These are phyloP conservation scores for Saccharomycopsis fodiens DNA, from an alignment of 805 yeast species.

Conservation along the genomic window DNA sequence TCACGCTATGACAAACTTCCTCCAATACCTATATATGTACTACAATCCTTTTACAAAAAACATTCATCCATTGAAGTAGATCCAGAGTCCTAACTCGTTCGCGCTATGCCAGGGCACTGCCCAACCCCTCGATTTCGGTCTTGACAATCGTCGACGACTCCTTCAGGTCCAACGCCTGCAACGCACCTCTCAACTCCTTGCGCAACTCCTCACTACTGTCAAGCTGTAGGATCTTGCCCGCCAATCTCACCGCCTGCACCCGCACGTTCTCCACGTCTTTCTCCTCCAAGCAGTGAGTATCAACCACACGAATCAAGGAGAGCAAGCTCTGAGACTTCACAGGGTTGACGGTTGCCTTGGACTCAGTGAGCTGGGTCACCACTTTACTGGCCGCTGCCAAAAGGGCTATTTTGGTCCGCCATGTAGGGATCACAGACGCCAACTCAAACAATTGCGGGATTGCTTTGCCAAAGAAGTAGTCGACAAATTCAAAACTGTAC, in stretches of 20 bases:
- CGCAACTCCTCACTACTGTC: slow-evolving; percentile 23
- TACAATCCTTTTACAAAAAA: too few species aligned
- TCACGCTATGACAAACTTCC: too few species aligned
- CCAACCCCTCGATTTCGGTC: slow-evolving; percentile 27
- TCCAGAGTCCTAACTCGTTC: too few species aligned
- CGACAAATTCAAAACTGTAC: slow-evolving; percentile 21
- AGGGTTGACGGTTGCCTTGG: not conserved
- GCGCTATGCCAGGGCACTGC: not conserved
- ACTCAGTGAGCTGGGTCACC: slow-evolving; percentile 17
- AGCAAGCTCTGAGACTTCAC: not conserved
- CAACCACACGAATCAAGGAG: slow-evolving; percentile 20
- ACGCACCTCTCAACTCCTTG: slow-evolving; percentile 21
- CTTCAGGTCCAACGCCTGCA: slow-evolving; percentile 17
- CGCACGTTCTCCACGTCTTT: slow-evolving; percentile 53
- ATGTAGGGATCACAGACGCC: slow-evolving; percentile 34
- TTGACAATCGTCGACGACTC: slow-evolving; percentile 44
- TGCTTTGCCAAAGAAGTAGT: slow-evolving; percentile 27
- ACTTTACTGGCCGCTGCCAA: slow-evolving; percentile 34
- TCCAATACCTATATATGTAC: too few species aligned
- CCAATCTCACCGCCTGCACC: slow-evolving; percentile 39
- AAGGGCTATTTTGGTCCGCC: slow-evolving; percentile 51
- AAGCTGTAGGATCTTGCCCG: slow-evolving; percentile 23
- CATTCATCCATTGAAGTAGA: too few species aligned
- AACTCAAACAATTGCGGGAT: slow-evolving; percentile 26
- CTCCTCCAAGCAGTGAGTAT: slow-evolving; percentile 28